phyloP scores from a whole-genome alignment of 1,284 basidiomycete species.

The Gastroboletus turbinatus region DNA sequence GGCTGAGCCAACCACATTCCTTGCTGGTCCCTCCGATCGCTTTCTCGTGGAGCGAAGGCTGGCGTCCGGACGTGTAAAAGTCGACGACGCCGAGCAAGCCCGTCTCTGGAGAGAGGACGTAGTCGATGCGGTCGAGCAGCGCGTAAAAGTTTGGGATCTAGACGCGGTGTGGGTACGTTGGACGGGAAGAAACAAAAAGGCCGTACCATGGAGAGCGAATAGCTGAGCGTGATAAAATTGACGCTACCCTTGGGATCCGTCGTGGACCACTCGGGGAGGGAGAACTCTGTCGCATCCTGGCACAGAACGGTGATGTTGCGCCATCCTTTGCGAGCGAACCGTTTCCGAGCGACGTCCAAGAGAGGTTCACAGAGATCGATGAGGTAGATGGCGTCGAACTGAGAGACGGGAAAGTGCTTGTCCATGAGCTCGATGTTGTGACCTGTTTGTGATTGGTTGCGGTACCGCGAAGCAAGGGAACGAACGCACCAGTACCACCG shows the following conservation, averaged over 20 bases:
- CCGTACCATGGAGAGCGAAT: slow-evolving; percentile 71
- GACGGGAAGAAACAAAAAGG: neutral
- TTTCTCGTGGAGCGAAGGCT: slow-evolving; percentile 55
- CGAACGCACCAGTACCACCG: slow-evolving; percentile 64
- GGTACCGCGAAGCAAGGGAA: neutral
- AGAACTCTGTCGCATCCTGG: slow-evolving; percentile 74
- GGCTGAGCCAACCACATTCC: slow-evolving; percentile 70
- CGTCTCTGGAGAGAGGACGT: slow-evolving; percentile 62
- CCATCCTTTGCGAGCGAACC: slow-evolving; percentile 72
- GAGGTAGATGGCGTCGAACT: slow-evolving; percentile 74
- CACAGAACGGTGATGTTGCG: slow-evolving; percentile 74
- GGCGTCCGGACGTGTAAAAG: slow-evolving; percentile 75
- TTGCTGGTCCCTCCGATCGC: slow-evolving; percentile 72
- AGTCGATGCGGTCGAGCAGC: slow-evolving; percentile 69
- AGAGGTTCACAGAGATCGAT: slow-evolving; percentile 78
- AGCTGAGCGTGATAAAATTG: slow-evolving; percentile 67
- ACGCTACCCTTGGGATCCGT: slow-evolving; percentile 55
- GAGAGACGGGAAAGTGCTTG: slow-evolving; percentile 61
- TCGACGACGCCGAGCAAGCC: slow-evolving; percentile 76
- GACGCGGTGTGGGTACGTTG: neutral
- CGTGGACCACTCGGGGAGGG: slow-evolving; percentile 60
- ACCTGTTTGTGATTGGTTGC: slow-evolving; percentile 36
- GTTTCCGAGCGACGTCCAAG: slow-evolving; percentile 67
- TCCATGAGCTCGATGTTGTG: slow-evolving; percentile 86
- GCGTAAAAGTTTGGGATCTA: slow-evolving; percentile 74